phyloP scores from a whole-genome alignment of 2,329 filamentous ascomycete genomes.

The Colletotrichum ledebouriae region DNA sequence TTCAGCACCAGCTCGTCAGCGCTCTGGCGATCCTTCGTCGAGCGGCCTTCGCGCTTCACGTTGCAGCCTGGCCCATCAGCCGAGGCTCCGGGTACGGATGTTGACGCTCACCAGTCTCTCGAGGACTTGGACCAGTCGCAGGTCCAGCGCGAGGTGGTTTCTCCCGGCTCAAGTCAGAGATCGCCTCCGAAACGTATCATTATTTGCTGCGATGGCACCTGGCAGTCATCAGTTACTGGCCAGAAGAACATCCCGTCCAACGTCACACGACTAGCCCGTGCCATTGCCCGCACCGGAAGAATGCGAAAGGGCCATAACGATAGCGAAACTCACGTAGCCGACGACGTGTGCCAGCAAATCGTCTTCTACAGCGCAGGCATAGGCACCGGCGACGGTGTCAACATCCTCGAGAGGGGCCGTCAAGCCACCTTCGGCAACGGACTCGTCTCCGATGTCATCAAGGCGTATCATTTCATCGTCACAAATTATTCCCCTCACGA shows the following conservation, averaged over 20 bases:
- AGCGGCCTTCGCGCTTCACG: background rate
- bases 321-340: background rate
- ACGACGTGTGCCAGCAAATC: background rate
- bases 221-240: constrained; percentile 26
- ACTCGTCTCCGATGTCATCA: constrained; percentile 42
- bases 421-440: constrained; percentile 25
- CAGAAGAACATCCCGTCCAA: constrained; percentile 27
- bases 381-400: constrained; percentile 1
- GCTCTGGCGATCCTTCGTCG: background rate
- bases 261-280: constrained; percentile 21
- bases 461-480: constrained; percentile 56
- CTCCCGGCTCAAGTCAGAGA: background rate
- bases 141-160: background rate
- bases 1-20: too few relatives aligned
- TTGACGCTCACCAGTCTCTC: background rate
- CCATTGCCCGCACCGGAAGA: background rate
- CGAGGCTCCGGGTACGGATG: too few relatives aligned
- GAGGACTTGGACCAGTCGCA: background rate
- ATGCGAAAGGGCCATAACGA: background rate
- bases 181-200: constrained; percentile 26
- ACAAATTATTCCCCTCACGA: constrained; percentile 49
- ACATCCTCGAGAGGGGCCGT: background rate
- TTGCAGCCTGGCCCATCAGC: background rate
- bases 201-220: constrained; percentile 37
- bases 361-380: constrained; percentile 10